phyloP scores from a whole-genome alignment of 768 basidiomycete species.

The Strobilomyces echinocephalus region DNA sequence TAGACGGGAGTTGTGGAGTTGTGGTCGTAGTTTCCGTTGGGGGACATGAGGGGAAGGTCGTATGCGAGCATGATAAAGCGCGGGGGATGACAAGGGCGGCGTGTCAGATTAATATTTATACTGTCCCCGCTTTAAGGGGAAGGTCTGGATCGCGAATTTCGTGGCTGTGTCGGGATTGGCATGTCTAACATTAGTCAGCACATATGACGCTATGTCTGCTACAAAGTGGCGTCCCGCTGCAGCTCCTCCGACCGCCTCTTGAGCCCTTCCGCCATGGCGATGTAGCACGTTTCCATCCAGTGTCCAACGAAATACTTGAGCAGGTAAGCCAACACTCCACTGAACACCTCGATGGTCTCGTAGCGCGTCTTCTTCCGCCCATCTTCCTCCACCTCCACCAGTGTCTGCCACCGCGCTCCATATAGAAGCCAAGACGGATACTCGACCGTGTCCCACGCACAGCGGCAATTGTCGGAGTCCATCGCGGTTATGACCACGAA shows the following conservation, averaged over 20 bases:
- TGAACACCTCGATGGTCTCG: conserved; percentile 59
- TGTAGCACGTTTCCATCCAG: conserved; percentile 43
- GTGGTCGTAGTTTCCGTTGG: conserved; percentile 15
- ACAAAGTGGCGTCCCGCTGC: background rate
- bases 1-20: conserved; percentile 27
- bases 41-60: conserved; percentile 11
- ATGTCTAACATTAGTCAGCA: conserved; percentile 24
- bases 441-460: conserved; percentile 48
- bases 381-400: conserved; percentile 42
- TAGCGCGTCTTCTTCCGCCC: conserved; percentile 52
- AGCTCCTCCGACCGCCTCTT: conserved; percentile 46
- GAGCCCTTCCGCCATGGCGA: conserved; percentile 53
- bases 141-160: conserved; percentile 19
- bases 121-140: background rate
- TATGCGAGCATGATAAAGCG: conserved; percentile 19
- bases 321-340: conserved; percentile 50
- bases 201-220: background rate
- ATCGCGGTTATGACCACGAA: conserved; percentile 45
- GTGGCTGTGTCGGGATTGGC: conserved; percentile 26
- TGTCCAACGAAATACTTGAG: conserved; percentile 41
- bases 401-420: conserved; percentile 60
- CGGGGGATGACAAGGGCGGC: conserved; percentile 5
- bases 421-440: conserved; percentile 45
- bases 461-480: conserved; percentile 50
- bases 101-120: conserved; percentile 23